Base-by-base conservation (phyloP, 2,329 filamentous ascomycete species). In the Colletotrichum sp. region DNA sequence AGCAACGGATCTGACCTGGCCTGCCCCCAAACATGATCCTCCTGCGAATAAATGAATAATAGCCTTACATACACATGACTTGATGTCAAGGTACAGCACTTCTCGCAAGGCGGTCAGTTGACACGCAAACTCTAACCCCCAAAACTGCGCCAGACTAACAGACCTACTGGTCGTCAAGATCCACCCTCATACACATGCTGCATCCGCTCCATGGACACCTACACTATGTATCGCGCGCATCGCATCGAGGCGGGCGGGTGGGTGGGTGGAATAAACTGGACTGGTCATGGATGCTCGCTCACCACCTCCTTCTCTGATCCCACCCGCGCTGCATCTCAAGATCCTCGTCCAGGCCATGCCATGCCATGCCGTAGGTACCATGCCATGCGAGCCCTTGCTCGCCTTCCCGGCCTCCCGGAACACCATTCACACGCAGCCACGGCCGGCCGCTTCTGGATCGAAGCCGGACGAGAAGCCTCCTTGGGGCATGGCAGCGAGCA, bases 281-380 rank as follows among this genome's bases (percentile, higher is more conserved):
- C 72, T 75, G 61, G 63, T 36, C 73, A 60, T 74, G 72, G 66
- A 66, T 74, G 44, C 69, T 72, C 39, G 19, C 36, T 48, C 69
- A 72, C 69, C 63, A 72, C 73, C 63, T 63, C 59, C 57, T 67
- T 64, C 55, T 72, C 36, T 72, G 69, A 64, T 75, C 57, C 69
- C 73, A 66, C 73, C 69, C 69, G 73, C 73, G 73, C 73, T 72
- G 69, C 73, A 75, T 75, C 73, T 75, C 69, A 72, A 72, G 73
- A 72, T 75, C 73, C 73, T 75, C 73, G 69, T 48, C 72, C 63
- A 57, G 52, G 55, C 73, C 72, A 74, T 67, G 61, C 72, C 63
- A 44, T 61, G 55, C 73, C 72, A 61, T 74, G 70, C 73, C 70
- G 68, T 67, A 48, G 44, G 44, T 48, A 55, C 72, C 68, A 32